Conservation (phyloP, 2,329 filamentous ascomycete genomes). For the Exophiala alcalophila region DNA sequence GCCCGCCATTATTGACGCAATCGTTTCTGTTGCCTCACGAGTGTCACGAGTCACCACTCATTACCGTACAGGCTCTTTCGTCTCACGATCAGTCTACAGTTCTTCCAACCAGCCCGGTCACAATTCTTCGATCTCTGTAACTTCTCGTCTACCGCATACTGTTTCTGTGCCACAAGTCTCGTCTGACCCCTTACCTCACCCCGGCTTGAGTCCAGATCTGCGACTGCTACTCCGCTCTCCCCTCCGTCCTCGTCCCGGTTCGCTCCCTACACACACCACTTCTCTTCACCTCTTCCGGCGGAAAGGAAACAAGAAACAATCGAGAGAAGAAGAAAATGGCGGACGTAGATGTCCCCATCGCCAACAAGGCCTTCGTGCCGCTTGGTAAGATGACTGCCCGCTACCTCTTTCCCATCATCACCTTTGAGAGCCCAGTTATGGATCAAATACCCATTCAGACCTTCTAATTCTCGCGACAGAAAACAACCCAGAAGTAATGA, state of each 20-base stretch:
- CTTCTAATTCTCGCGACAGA: conserved; percentile 41
- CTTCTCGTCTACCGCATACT: neutral
- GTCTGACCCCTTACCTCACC: neutral
- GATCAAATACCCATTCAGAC: neutral
- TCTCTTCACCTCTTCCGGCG: neutral
- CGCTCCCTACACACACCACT: too few species aligned
- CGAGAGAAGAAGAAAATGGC: conserved; percentile 10
- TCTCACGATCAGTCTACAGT: too few species aligned
- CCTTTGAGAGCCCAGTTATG: neutral
- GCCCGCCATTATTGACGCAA: conserved; percentile 20
- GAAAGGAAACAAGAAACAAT: neutral
- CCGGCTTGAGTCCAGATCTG: neutral
- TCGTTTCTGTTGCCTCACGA: conserved; percentile 8
- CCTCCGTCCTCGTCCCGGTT: too few species aligned
- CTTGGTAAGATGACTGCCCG: too few species aligned
- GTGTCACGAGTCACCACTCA: too few species aligned
- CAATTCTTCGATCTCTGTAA: too few species aligned
- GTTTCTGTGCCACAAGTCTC: neutral
- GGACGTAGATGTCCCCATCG: conserved; percentile 36
- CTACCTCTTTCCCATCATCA: neutral
- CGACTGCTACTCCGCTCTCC: too few species aligned
- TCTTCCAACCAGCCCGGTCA: too few species aligned
- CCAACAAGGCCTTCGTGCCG: conserved; percentile 48
- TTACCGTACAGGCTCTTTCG: too few species aligned
- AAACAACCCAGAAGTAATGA: conserved; percentile 87